Percentiles rank a stretch among this genome's conserved stretches.
These are phyloP conservation scores for Clarireedia monteithiana DNA, from an alignment of 2,329 filamentous ascomycete genomes.

Conservation along the genomic window DNA sequence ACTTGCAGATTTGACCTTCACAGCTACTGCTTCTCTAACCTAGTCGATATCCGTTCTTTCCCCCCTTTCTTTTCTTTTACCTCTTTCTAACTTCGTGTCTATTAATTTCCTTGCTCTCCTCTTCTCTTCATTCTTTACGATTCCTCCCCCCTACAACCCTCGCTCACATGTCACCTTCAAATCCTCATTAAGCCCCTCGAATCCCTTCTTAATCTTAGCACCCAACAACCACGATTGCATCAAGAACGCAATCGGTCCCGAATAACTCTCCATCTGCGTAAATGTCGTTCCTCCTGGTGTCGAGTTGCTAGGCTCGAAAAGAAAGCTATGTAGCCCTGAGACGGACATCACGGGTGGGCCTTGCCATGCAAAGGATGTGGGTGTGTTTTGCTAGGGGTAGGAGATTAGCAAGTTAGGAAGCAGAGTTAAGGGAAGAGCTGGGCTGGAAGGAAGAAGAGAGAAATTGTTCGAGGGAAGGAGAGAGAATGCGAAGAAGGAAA, in stretches of 20 bases:
- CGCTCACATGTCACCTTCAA: neutral
- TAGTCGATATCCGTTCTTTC: too few relatives aligned
- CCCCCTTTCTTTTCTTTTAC: too few relatives aligned
- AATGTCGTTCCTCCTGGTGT: neutral
- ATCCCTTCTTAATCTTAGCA: neutral
- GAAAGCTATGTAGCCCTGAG: neutral
- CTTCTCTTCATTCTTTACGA: too few relatives aligned
- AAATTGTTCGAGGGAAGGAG: too few relatives aligned
- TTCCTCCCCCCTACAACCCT: neutral
- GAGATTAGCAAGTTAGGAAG: neutral
- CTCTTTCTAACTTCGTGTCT: too few relatives aligned
- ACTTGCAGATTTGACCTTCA: too few relatives aligned
- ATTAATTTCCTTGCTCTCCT: too few relatives aligned
- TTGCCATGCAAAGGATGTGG: neutral
- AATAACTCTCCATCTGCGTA: neutral
- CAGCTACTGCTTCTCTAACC: too few relatives aligned
- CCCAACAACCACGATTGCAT: neutral
- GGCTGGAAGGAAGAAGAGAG: neutral
- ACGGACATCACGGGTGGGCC: neutral
- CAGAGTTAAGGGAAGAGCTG: neutral
- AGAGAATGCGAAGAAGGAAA: too few relatives aligned
- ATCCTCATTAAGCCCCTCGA: neutral
- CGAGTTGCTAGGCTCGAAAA: neutral
- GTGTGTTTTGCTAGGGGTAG: neutral
- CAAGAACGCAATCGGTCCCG: neutral